These are phyloP conservation scores for Epichloe gansuensis DNA, from an alignment of 2,329 filamentous ascomycete genomes.

Conservation along the genomic window DNA sequence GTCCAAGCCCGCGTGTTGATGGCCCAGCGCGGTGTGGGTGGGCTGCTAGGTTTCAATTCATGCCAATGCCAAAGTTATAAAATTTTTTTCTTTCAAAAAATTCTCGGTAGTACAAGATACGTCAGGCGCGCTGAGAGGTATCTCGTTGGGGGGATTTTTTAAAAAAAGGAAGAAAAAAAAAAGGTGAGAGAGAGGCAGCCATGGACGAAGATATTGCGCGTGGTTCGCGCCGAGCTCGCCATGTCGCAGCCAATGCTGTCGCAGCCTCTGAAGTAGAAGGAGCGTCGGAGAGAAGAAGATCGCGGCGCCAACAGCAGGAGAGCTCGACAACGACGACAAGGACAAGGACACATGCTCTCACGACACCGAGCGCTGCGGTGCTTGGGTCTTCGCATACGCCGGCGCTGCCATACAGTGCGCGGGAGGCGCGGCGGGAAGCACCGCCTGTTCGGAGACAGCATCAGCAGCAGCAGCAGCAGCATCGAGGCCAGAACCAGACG, in stretches of 20 bases:
- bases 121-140: too few species aligned
- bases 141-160: too few species aligned
- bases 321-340: neutral
- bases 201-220: slow-evolving; percentile 19
- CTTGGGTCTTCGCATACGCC: slow-evolving; percentile 1
- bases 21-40: neutral
- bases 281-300: neutral
- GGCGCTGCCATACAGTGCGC: neutral
- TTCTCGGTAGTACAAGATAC: too few species aligned
- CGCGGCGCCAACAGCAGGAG: slow-evolving; percentile 1
- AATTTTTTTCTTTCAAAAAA: too few species aligned
- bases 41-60: neutral
- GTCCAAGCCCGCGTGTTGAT: too few species aligned
- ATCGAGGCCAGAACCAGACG: slow-evolving; percentile 5
- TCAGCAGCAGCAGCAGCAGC: slow-evolving; percentile 6
- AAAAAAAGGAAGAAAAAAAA: neutral
- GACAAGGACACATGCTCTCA: neutral
- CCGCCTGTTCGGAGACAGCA: slow-evolving; percentile 4
- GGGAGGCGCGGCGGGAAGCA: neutral
- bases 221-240: slow-evolving; percentile 18
- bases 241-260: slow-evolving; percentile 13
- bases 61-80: neutral
- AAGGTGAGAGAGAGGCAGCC: neutral
- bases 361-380: neutral
- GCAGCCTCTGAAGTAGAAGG: neutral